Percentiles rank a stretch among this genome's conserved stretches.
Evolutionary conservation across 2,329 filamentous ascomycete genomes (phyloP).

Genomic region (Sphaerulina populicola): DNA sequence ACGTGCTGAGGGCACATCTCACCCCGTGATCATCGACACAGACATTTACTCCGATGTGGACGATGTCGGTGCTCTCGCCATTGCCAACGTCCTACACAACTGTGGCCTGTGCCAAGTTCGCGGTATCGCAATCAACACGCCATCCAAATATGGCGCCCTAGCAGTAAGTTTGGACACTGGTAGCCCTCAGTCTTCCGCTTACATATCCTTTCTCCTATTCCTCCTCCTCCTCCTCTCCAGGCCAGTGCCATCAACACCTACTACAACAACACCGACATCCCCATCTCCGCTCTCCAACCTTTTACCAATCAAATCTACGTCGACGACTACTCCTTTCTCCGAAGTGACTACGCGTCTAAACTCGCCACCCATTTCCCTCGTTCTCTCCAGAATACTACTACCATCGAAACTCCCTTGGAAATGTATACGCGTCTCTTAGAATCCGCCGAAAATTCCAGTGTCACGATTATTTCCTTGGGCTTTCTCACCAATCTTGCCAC

Average conservation of each 20-base stretch:
- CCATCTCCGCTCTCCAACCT: not conserved
- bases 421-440: not conserved
- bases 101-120: constrained; percentile 17
- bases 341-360: not conserved
- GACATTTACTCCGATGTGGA: constrained; percentile 21
- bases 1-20: not conserved
- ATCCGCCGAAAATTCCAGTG: not conserved
- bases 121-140: constrained; percentile 19
- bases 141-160: constrained; percentile 16
- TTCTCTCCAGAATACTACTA: not conserved
- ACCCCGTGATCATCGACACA: constrained; percentile 35
- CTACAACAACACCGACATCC: not conserved
- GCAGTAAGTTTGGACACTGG: not conserved
- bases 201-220: not conserved
- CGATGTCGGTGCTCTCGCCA: constrained; percentile 20
- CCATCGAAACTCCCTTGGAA: not conserved
- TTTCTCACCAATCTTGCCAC: not conserved
- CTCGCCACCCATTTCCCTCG: not conserved
- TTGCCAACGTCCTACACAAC: constrained; percentile 20
- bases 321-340: not conserved
- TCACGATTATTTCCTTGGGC: not conserved
- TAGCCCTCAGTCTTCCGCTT: not conserved
- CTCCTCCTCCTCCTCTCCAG: not conserved
- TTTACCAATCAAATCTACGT: not conserved
- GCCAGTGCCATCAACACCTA: not conserved